Evolutionary conservation across 2,329 filamentous ascomycete species (phyloP).

Genomic region (Diaporthe australafricana): DNA sequence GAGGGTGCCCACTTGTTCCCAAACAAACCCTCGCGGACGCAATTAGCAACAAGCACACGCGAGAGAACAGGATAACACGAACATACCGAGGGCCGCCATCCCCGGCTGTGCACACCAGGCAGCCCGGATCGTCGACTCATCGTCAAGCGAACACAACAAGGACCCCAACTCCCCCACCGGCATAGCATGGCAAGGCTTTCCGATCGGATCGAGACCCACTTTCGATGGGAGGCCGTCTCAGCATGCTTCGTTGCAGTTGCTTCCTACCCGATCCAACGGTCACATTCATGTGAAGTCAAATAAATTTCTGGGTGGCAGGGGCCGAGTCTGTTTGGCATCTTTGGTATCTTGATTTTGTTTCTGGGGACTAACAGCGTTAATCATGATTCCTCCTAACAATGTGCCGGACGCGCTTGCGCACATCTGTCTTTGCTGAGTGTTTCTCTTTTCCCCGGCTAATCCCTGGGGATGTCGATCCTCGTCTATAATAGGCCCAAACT

Average conservation of each 20-base stretch:
- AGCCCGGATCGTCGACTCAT: conserved; percentile 22
- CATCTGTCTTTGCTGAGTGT: conserved; percentile 6
- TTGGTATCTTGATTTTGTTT: conserved; percentile 3
- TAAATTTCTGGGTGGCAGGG: background rate
- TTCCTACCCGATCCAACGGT: background rate
- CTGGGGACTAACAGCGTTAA: background rate
- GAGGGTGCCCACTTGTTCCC: conserved; percentile 18
- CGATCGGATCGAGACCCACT: conserved; percentile 25
- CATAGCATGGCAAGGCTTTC: conserved; percentile 14
- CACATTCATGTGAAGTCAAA: background rate
- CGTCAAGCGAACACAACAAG: conserved; percentile 6
- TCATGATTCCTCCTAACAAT: background rate
- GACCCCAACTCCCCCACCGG: conserved; percentile 1
- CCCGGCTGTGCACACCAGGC: background rate
- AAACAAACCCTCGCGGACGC: background rate
- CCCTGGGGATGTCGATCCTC: background rate
- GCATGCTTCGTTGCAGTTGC: background rate
- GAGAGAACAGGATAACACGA: background rate
- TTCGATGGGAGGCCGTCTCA: conserved; percentile 22
- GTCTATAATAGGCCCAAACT: background rate
- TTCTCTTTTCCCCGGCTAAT: background rate
- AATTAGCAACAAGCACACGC: conserved; percentile 9
- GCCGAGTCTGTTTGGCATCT: background rate
- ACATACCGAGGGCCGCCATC: background rate
- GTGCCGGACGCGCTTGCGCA: conserved; percentile 1